A percentile compares a stretch with the other conserved stretches of the same genome.
These are phyloP conservation scores for Ustilago sp. DNA, from an alignment of 1,284 basidiomycete species.

Conservation along the genomic window DNA sequence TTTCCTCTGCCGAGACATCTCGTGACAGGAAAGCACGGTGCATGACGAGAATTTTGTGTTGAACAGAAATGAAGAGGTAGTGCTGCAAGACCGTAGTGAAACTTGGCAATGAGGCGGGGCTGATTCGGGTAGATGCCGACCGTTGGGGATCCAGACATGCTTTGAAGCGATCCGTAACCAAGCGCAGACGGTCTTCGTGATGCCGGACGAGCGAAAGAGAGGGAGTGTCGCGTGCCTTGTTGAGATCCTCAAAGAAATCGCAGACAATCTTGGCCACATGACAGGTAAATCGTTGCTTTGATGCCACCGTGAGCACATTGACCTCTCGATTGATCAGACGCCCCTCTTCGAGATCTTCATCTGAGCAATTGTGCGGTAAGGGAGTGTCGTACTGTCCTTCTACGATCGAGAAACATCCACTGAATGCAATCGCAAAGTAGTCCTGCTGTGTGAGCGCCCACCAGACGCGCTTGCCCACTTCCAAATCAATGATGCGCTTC, in stretches of 20 bases:
- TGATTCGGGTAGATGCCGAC: constrained; percentile 17
- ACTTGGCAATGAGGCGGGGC: constrained; percentile 23
- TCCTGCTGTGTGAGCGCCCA: constrained; percentile 57
- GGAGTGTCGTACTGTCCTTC: constrained; percentile 56
- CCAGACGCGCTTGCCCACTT: constrained; percentile 56
- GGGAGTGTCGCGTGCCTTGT: constrained; percentile 35
- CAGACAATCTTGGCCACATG: constrained; percentile 53
- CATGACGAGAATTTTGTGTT: constrained; percentile 55
- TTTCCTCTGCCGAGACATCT: constrained; percentile 33
- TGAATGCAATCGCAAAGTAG: constrained; percentile 55
- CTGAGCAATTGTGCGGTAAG: constrained; percentile 50
- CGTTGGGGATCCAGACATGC: constrained; percentile 32
- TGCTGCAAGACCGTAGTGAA: constrained; percentile 48
- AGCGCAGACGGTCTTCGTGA: constrained; percentile 43
- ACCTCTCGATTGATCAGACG: constrained; percentile 45
- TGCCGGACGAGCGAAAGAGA: constrained; percentile 40
- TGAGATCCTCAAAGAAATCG: constrained; percentile 52
- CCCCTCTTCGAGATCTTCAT: constrained; percentile 48
- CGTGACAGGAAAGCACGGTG: constrained; percentile 54
- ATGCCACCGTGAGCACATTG: constrained; percentile 47
- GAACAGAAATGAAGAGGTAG: constrained; percentile 54
- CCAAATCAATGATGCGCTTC: constrained; percentile 52
- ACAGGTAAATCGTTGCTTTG: constrained; percentile 52
- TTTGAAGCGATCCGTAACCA: constrained; percentile 50
- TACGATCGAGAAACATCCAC: constrained; percentile 48